Conservation (phyloP, 1,284 basidiomycete genomes). For the Porogramme epimiltina region DNA sequence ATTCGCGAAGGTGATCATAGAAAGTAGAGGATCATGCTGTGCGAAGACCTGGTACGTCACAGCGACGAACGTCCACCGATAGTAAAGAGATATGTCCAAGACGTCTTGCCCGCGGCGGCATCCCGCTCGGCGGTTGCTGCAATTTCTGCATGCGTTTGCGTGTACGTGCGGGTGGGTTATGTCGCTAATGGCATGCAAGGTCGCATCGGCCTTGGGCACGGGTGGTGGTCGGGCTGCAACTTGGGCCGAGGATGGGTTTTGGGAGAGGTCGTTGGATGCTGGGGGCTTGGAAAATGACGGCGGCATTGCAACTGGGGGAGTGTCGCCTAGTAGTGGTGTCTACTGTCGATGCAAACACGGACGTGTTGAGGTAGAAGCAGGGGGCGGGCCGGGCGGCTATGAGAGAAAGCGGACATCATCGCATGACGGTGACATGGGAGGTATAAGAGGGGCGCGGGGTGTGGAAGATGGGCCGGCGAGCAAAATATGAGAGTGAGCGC, state of each 20-base stretch:
- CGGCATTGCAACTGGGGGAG: slow-evolving; percentile 50
- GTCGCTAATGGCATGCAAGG: slow-evolving; percentile 48
- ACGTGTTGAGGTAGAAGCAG: too few species aligned
- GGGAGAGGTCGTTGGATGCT: slow-evolving; percentile 39
- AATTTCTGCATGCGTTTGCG: slow-evolving; percentile 44
- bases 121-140: slow-evolving; percentile 43
- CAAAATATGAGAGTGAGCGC: too few species aligned
- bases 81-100: slow-evolving; percentile 53
- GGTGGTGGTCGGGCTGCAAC: slow-evolving; percentile 71
- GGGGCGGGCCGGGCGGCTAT: too few species aligned
- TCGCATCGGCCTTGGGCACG: slow-evolving; percentile 61
- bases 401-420: too few species aligned
- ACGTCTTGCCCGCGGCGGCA: slow-evolving; percentile 39
- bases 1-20: too few species aligned
- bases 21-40: slow-evolving; percentile 57
- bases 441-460: too few species aligned
- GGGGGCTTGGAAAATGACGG: slow-evolving; percentile 35
- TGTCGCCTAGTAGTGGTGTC: slow-evolving; percentile 42
- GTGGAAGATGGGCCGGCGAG: too few species aligned
- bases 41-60: slow-evolving; percentile 57
- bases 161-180: slow-evolving; percentile 39
- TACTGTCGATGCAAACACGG: too few species aligned
- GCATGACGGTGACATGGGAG: too few species aligned
- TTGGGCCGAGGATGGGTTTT: slow-evolving; percentile 69
- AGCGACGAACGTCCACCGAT: slow-evolving; percentile 46